Base-by-base conservation (phyloP, 441 rosid species). In the Euphorbia schlechtendalii region DNA sequence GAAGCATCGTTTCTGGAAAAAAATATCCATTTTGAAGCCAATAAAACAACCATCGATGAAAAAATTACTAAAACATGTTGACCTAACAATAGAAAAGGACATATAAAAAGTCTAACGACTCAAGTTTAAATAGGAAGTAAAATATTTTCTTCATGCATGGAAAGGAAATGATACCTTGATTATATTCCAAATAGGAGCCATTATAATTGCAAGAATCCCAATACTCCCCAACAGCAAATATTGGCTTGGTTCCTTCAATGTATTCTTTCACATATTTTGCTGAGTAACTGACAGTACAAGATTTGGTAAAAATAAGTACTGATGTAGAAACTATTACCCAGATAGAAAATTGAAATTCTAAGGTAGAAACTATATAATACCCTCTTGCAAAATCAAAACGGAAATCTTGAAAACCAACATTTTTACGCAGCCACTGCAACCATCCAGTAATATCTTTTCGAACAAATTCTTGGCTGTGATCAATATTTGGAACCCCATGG, bases 341-440 rank as follows among this genome's bases (percentile, higher is more conserved):
- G 63, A 40, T 61, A n/a, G n/a, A 10, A 51, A 57, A 65, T 60
- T 20, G n/a, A 24, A 65, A 56, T 49, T 65, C 48, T 56, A 15
- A 73, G 41, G 52, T 61, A 27, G 10, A 40, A 28, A 70, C 61
- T 43, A 66, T 38, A 38, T 64, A 86, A 86, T 88, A 93, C 96
- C 97, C 98, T 65, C 81, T 84, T 45, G 89, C 90, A 77, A 90
- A 93, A 81, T 88, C 99, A 79, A 88, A 93, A 64, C 93, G 99
- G 41, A 90, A 90, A 80, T 93, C 96, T 43, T 88, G 85, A 83
- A 90, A 93, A 41, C 97, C 95, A n/a, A 83, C 81, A 5, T 70
- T 78, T 56, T 77, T 51, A n/a, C 84, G 84, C 22, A 93, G 66
- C 99, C 97, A 81, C 63, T 77, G 83, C 82, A 93, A 78, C 97